Evolutionary conservation across 2,329 filamentous ascomycete species (phyloP), one percentile per base, ranked within the genome.

Genomic region (Colletotrichum lentis): DNA sequence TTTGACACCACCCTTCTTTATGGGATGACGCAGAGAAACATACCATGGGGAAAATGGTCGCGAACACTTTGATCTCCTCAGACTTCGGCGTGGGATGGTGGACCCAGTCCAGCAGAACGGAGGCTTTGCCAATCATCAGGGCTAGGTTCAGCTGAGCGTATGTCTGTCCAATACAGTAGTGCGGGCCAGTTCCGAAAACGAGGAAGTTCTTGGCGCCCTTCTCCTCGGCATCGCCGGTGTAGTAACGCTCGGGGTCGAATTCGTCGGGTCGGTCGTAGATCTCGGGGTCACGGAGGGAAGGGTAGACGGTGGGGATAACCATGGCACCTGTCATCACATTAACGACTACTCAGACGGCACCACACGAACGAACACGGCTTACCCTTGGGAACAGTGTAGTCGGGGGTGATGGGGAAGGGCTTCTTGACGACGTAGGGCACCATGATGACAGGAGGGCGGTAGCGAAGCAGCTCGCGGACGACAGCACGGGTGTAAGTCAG

Each of bases 31-130:
- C 20, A 22, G 31, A 7, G 22, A 46, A 59, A 82, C 90, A 79
- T 82, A 96, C 94, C 91, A 91, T 91, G 64, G 96, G 96, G 86
- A 99, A 99, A 74, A 99, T 97, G 35, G 94, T 97, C 47, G 96
- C 96, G 82, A 98, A 99, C 73, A 98, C 95, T 84, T 97, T 95
- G 80, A 99, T 98, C 80, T 97, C 90, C 82, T 99, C 96, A 0
- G 93, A 97, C 67, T 84, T 76, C 0, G 91, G 88, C 12, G 96
- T 98, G 20, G 93, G 81, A 77, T 93, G 89, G 80, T 99, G 96
- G 78, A 90, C 87, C 95, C 95, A 98, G 80, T 98, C 89, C 73
- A 98, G 84, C 76, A 90, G 84, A 78, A 97, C 85, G 72, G 92
- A 91, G 10, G 94, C 94, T 86, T 96, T 97, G 77, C 94, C 94